phyloP scores from a whole-genome alignment of 192 early-diverging fungal genomes.

The Backusella circina region DNA sequence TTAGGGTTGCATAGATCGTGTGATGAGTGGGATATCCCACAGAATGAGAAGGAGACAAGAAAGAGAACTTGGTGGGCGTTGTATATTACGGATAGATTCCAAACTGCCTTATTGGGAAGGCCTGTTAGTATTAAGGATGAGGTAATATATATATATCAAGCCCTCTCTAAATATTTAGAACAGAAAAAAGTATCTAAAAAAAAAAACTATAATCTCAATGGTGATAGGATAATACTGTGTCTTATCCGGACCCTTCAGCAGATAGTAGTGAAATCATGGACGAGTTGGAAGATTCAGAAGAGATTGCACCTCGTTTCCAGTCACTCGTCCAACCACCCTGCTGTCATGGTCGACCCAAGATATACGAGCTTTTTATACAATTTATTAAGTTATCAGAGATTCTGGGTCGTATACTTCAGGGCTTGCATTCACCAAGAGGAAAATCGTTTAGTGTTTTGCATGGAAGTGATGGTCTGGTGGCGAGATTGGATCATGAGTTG shows the following conservation, averaged over 20 bases:
- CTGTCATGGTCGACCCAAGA: neutral
- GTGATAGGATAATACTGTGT: conserved; percentile 12
- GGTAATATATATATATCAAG: neutral
- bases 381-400: conserved; percentile 24
- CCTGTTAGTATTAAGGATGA: neutral
- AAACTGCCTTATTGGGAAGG: neutral
- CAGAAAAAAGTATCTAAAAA: too few relatives aligned
- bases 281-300: neutral
- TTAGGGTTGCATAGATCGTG: neutral
- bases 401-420: conserved; percentile 19
- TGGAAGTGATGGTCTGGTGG: conserved; percentile 20
- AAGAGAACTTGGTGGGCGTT: conserved; percentile 5
- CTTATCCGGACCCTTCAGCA: conserved; percentile 11
- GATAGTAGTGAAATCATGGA: conserved; percentile 13
- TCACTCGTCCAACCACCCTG: neutral
- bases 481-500: conserved; percentile 15
- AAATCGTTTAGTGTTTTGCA: conserved; percentile 11
- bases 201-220: too few relatives aligned
- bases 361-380: conserved; percentile 21
- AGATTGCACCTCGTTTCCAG: conserved; percentile 1
- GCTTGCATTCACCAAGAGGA: conserved; percentile 18
- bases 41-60: conserved; percentile 4
- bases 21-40: conserved; percentile 6
- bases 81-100: conserved; percentile 2
- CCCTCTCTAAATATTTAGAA: neutral